A percentile compares a stretch with the other conserved stretches of the same genome.
phyloP scores from a whole-genome alignment of 2,329 filamentous ascomycete species.

The Macrophomina pseudophaseolina region DNA sequence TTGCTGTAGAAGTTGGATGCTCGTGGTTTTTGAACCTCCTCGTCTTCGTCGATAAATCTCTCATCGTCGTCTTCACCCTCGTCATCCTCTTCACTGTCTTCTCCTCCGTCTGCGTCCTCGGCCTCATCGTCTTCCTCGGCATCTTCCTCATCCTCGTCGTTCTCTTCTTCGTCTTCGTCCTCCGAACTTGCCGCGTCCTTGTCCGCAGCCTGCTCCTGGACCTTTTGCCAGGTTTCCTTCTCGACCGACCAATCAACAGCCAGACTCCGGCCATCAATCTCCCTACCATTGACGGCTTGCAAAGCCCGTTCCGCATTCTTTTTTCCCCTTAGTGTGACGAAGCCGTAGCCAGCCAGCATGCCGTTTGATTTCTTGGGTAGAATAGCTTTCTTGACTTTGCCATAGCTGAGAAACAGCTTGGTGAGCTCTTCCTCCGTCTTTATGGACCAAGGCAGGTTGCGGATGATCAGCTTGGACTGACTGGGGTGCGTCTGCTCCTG shows the following conservation, averaged over 20 bases:
- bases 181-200: constrained; percentile 50
- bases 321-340: constrained; percentile 83
- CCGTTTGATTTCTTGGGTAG: constrained; percentile 76
- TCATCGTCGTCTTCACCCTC: constrained; percentile 49
- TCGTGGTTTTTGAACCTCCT: constrained; percentile 36
- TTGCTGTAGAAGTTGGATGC: constrained; percentile 58
- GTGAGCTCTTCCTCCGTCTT: constrained; percentile 82
- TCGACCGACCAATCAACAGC: constrained; percentile 98
- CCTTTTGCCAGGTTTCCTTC: constrained; percentile 79
- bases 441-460: constrained; percentile 95
- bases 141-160: constrained; percentile 38
- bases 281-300: constrained; percentile 83
- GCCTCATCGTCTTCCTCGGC: constrained; percentile 47
- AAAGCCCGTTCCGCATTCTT: constrained; percentile 93
- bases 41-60: constrained; percentile 43
- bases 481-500: constrained; percentile 67
- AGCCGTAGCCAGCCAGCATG: constrained; percentile 83
- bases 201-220: constrained; percentile 52
- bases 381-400: constrained; percentile 87
- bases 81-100: constrained; percentile 51
- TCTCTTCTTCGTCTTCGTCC: constrained; percentile 45
- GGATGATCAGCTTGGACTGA: constrained; percentile 78
- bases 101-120: constrained; percentile 49
- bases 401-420: constrained; percentile 81
- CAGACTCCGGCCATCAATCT: constrained; percentile 82